Evolutionary conservation across 2,329 filamentous ascomycete genomes (phyloP).

Genomic region (Colletotrichum sp.): DNA sequence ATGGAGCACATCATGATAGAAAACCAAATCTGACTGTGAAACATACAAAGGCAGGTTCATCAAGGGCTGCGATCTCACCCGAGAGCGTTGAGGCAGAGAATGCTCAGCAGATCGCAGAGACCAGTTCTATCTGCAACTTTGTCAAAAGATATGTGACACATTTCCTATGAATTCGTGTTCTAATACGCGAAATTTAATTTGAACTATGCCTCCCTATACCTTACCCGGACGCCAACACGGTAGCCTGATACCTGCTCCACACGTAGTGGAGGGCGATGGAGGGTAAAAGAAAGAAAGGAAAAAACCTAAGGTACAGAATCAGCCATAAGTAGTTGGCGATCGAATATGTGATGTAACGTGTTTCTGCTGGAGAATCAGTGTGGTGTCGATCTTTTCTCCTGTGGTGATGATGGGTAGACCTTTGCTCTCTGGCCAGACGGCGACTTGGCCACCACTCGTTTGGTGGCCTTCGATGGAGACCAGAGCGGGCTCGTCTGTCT

Average conservation of each 20-base stretch:
- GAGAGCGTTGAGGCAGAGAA: not conserved
- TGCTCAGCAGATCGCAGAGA: not conserved
- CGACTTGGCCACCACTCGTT: not conserved
- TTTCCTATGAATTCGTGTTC: not conserved
- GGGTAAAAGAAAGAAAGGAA: not conserved
- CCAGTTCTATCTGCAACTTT: not conserved
- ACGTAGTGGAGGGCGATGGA: slow-evolving; percentile 1
- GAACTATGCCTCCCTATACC: slow-evolving; percentile 12
- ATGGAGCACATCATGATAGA: not conserved
- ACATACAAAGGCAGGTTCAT: not conserved
- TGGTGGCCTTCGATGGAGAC: not conserved
- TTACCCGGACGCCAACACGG: slow-evolving; percentile 18
- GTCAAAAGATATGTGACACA: not conserved
- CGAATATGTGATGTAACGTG: not conserved
- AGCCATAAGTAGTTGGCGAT: slow-evolving; percentile 19
- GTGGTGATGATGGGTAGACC: slow-evolving; percentile 14
- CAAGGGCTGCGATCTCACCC: not conserved
- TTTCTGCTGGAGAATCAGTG: slow-evolving; percentile 22
- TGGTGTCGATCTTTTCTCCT: slow-evolving; percentile 6
- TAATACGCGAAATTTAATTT: not conserved
- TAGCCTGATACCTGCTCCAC: slow-evolving; percentile 12
- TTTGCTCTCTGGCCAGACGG: not conserved
- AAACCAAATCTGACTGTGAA: not conserved
- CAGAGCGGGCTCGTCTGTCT: not conserved
- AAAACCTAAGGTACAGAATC: slow-evolving; percentile 25